Percentiles rank a stretch among this genome's conserved stretches.
Evolutionary conservation across 192 early-diverging fungal genomes (phyloP).

Genomic region (Phlyctochytrium bullatum): DNA sequence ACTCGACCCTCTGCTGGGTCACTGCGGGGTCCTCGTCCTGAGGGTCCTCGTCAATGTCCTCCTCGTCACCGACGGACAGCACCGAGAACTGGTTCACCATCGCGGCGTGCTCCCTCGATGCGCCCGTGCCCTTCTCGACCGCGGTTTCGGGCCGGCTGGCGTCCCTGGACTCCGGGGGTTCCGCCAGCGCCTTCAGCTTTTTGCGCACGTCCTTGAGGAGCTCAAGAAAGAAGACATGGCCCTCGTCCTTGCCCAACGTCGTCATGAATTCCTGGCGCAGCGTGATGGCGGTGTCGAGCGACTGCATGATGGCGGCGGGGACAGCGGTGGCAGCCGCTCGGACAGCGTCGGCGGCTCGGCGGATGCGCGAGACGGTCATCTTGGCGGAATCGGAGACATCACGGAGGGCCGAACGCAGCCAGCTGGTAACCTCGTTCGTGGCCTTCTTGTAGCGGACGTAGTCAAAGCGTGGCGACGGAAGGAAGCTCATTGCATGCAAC

Average conservation of each 20-base stretch:
- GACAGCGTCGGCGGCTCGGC: not conserved
- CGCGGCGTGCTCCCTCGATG: not conserved
- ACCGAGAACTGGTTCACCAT: not conserved
- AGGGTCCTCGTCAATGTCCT: not conserved
- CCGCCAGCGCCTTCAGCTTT: not conserved
- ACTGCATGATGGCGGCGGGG: not conserved
- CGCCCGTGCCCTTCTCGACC: not conserved
- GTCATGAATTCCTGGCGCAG: not conserved
- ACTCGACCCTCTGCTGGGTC: not conserved
- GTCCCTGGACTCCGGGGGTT: not conserved
- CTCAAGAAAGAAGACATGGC: not conserved
- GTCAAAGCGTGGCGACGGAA: too few species aligned
- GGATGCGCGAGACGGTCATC: not conserved
- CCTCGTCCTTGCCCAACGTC: not conserved
- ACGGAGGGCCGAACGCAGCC: not conserved
- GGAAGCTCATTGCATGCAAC: too few species aligned
- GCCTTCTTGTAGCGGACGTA: slow-evolving; percentile 1
- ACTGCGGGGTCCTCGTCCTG: not conserved
- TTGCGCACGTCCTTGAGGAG: not conserved
- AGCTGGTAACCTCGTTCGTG: not conserved
- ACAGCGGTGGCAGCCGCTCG: not conserved
- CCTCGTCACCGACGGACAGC: not conserved
- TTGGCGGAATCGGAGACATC: not conserved
- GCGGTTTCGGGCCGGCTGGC: too few species aligned
- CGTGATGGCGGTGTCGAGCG: not conserved